Evolutionary conservation across 228 moss, liverwort and hornwort species (phyloP).

Genomic region (Sphagnum fallax): DNA sequence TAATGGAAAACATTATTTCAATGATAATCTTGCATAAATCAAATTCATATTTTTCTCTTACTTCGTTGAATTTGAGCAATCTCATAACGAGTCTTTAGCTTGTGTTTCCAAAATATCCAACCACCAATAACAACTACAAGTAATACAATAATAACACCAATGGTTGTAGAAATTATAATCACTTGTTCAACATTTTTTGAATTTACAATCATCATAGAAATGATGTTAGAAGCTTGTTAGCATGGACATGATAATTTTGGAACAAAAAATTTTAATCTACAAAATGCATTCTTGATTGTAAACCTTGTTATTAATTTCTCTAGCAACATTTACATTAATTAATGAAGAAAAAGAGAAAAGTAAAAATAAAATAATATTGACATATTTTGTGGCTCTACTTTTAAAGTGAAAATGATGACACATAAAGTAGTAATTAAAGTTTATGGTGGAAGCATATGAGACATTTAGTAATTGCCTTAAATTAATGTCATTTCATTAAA

Average conservation of each 20-base stretch:
- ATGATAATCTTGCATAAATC: neutral
- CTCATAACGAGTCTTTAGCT: neutral
- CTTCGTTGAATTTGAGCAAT: neutral
- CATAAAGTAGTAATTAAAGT: neutral
- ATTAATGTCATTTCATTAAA: too few relatives aligned
- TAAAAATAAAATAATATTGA: too few relatives aligned
- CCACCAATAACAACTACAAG: neutral
- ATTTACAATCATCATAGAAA: neutral
- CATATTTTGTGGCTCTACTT: too few relatives aligned
- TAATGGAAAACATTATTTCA: too few relatives aligned
- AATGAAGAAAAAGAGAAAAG: too few relatives aligned
- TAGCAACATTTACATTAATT: too few relatives aligned
- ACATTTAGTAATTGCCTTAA: too few relatives aligned
- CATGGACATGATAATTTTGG: neutral
- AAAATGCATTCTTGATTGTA: neutral
- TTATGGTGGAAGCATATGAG: neutral
- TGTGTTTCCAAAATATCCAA: neutral
- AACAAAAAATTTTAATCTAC: neutral
- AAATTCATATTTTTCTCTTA: neutral
- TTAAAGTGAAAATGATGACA: too few relatives aligned
- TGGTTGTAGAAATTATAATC: neutral
- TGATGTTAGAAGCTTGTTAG: neutral
- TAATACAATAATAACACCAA: neutral
- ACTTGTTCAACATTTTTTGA: neutral
- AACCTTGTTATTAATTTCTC: neutral